Percentiles rank a stretch among this genome's conserved stretches.
These are phyloP conservation scores for Apiospora rasikravindrae DNA, from an alignment of 2,329 filamentous ascomycete genomes.

Conservation along the genomic window DNA sequence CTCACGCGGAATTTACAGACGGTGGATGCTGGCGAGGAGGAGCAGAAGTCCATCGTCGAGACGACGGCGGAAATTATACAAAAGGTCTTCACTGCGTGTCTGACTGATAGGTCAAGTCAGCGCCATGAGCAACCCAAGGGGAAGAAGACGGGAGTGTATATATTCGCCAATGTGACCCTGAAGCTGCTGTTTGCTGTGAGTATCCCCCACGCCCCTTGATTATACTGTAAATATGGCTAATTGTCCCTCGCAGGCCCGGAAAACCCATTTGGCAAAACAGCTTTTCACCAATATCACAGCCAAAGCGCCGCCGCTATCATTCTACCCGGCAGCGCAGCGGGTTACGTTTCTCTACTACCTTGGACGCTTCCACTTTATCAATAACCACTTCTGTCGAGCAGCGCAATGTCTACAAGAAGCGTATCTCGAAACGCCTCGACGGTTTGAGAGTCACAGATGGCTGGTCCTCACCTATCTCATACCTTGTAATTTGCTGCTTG, in stretches of 20 bases:
- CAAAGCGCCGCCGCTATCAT: constrained; percentile 78
- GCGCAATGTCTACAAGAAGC: constrained; percentile 77
- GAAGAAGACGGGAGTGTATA: constrained; percentile 87
- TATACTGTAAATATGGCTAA: constrained; percentile 7
- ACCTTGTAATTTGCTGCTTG: constrained; percentile 81
- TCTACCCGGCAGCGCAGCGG: constrained; percentile 84
- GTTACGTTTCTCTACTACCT: constrained; percentile 96
- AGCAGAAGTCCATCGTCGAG: constrained; percentile 81
- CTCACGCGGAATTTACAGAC: constrained; percentile 69
- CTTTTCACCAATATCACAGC: constrained; percentile 88
- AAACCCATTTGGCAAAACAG: constrained; percentile 82
- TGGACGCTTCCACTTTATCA: constrained; percentile 86
- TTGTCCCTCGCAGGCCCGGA: constrained; percentile 64
- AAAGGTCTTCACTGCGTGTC: constrained; percentile 87
- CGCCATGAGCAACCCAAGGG: constrained; percentile 75
- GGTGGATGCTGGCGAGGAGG: constrained; percentile 64
- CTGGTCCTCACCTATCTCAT: constrained; percentile 85
- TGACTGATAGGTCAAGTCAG: constrained; percentile 77
- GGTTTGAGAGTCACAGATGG: constrained; percentile 74
- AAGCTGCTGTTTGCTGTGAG: constrained; percentile 83
- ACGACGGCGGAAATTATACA: constrained; percentile 87
- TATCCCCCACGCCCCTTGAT: constrained; percentile 17
- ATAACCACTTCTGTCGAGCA: constrained; percentile 81
- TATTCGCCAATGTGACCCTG: constrained; percentile 88
- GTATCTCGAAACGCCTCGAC: constrained; percentile 69